Evolutionary conservation across 2,329 filamentous ascomycete genomes (phyloP).

Genomic region (Monilinia fructigena): DNA sequence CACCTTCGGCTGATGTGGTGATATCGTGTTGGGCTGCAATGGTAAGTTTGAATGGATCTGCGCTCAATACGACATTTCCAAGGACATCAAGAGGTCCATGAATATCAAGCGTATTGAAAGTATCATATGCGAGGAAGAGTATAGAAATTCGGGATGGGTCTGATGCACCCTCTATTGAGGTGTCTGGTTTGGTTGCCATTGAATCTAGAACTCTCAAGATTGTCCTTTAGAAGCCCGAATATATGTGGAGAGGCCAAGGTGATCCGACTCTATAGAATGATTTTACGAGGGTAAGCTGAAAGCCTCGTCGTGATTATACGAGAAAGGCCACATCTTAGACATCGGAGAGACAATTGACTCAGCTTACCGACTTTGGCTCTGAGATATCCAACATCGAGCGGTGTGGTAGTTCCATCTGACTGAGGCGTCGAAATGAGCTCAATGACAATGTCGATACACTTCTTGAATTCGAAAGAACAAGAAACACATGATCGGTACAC

Average conservation of each 20-base stretch:
- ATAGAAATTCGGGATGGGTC: conserved; percentile 13
- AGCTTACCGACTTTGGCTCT: not conserved
- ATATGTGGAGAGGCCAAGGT: not conserved
- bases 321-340: not conserved
- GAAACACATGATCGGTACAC: not conserved
- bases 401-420: not conserved
- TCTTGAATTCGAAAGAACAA: not conserved
- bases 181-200: not conserved
- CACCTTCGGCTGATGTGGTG: conserved; percentile 15
- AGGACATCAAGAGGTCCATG: conserved; percentile 19
- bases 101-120: conserved; percentile 22
- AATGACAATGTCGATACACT: too few species aligned
- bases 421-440: not conserved
- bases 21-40: conserved; percentile 19
- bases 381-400: not conserved
- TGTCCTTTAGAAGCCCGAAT: not conserved
- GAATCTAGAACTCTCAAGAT: not conserved
- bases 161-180: conserved; percentile 7
- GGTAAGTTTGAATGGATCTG: conserved; percentile 20
- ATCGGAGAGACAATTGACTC: not conserved
- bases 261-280: not conserved
- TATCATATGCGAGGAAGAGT: conserved; percentile 21
- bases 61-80: conserved; percentile 7
- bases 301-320: not conserved
- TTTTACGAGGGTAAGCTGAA: not conserved